phyloP scores from a whole-genome alignment of 352 stramenopile species.

The Globisporangium emineosum region DNA sequence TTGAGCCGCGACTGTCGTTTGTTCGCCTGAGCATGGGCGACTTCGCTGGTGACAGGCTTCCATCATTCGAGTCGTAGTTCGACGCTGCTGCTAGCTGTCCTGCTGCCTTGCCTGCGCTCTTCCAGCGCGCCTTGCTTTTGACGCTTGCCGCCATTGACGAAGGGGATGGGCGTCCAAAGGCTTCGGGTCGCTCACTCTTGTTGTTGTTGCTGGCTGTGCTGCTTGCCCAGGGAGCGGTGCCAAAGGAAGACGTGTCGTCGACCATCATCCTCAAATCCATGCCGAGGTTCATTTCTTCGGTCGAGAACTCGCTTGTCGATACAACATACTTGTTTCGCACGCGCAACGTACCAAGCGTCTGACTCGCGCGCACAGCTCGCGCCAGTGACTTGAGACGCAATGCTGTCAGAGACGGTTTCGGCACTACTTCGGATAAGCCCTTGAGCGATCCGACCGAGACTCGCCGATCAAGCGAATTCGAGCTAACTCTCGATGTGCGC shows the following conservation, averaged over 20 bases:
- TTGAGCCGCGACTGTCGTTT: background rate
- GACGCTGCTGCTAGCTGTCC: background rate
- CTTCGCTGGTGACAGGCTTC: background rate
- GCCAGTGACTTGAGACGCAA: conserved; percentile 42
- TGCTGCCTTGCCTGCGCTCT: background rate
- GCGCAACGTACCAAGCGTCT: conserved; percentile 37
- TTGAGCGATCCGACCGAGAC: conserved; percentile 17
- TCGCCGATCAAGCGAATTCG: conserved; percentile 10
- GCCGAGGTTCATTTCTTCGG: conserved; percentile 34
- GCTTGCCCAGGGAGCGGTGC: conserved; percentile 9
- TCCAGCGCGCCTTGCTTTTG: conserved; percentile 18
- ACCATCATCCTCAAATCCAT: conserved; percentile 34
- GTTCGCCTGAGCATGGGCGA: background rate
- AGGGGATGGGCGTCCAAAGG: background rate
- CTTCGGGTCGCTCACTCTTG: conserved; percentile 6
- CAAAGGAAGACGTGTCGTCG: conserved; percentile 18
- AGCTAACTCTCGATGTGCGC: conserved; percentile 15
- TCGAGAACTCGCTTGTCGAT: conserved; percentile 34
- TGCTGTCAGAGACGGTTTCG: conserved; percentile 38
- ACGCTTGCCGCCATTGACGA: background rate
- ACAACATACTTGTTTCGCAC: conserved; percentile 38
- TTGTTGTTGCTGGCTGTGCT: background rate
- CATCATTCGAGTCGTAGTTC: background rate
- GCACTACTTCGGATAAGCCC: conserved; percentile 15
- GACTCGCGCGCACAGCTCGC: conserved; percentile 48